Evolutionary conservation across 1,139 yeast species (phyloP), one percentile per base, ranked within the genome.

Genomic region (Yamadazyma conglobata): DNA sequence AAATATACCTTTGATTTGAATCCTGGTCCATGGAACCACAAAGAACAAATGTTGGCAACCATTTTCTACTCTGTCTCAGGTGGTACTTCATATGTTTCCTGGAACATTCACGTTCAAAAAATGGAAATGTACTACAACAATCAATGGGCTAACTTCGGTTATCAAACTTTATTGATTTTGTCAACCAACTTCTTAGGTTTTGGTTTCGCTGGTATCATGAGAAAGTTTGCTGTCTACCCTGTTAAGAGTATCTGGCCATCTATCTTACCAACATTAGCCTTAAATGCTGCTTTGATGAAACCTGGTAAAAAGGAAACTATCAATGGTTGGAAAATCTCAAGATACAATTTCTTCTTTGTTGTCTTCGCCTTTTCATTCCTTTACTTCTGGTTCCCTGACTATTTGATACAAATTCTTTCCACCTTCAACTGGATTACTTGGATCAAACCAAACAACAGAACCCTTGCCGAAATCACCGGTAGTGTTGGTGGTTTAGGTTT

Each of bases 31-130:
- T 81, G 85, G 83, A 60, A 69, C 19, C 64, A 58, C 43, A 81
- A 81, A 50, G 89, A 81, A 49, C 86, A 79, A 54, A 73, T 77
- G 76, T 32, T 66, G 55, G 47, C 61, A 13, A 61, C 72, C 1
- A 63, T 66, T 26, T 64, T 66, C 24, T 66, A 60, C 37, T 61
- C 62, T 46, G 64, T 70, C 31, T 64, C 70, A 2, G 56, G 64
- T 5, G 60, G 64, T 2, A 55, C 64, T 2, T 70, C 71, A 2
- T 65, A 66, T 37, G 61, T 60, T 48, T 48, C 65, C 2, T 62
- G 57, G 41, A 65, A 65, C 38, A 64, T 66, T 5, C 58, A 60
- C 35, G 71, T 64, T n/a, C 63, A 63, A 66, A 64, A 62, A 33
- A 39, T 64, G 19, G 65, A 60, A 25, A 42, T 48, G 28, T 66